phyloP scores from a whole-genome alignment of 2,329 filamentous ascomycete genomes.

The Aspergillus costaricaensis region DNA sequence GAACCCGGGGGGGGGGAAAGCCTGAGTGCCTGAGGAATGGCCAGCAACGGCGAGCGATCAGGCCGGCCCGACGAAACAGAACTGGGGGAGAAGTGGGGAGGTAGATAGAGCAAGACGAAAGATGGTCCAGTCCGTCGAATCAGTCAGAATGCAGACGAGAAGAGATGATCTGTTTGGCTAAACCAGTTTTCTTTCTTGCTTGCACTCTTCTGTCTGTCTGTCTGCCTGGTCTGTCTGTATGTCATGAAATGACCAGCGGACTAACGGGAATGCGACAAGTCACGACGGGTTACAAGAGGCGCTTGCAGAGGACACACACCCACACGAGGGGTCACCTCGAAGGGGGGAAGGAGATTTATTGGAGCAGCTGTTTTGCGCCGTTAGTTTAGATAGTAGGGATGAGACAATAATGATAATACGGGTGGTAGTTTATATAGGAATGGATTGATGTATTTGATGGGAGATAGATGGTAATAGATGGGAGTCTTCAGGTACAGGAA shows the following conservation, averaged over 20 bases:
- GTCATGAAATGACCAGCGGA: not conserved
- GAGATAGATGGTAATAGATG: not conserved
- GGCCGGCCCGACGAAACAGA: not conserved
- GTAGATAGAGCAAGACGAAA: too few relatives aligned
- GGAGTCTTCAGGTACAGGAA: not conserved
- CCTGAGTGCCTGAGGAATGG: conserved; percentile 19
- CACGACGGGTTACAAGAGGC: conserved; percentile 9
- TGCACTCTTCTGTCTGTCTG: not conserved
- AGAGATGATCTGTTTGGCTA: too few relatives aligned
- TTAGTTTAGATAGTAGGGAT: not conserved
- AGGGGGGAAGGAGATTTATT: not conserved
- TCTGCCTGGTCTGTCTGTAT: not conserved
- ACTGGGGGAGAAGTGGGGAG: not conserved
- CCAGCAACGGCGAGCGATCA: conserved; percentile 7
- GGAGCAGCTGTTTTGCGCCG: not conserved
- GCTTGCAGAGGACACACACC: not conserved
- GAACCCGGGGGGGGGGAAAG: conserved; percentile 5
- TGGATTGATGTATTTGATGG: not conserved
- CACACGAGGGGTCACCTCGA: not conserved
- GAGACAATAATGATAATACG: not conserved
- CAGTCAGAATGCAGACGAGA: not conserved
- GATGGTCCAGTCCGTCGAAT: not conserved
- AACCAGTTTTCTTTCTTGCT: too few relatives aligned
- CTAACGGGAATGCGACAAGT: conserved; percentile 12
- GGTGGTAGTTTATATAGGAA: not conserved